Base-by-base conservation (phyloP, 257 asterid genomes). In the Fraxinus americana region DNA sequence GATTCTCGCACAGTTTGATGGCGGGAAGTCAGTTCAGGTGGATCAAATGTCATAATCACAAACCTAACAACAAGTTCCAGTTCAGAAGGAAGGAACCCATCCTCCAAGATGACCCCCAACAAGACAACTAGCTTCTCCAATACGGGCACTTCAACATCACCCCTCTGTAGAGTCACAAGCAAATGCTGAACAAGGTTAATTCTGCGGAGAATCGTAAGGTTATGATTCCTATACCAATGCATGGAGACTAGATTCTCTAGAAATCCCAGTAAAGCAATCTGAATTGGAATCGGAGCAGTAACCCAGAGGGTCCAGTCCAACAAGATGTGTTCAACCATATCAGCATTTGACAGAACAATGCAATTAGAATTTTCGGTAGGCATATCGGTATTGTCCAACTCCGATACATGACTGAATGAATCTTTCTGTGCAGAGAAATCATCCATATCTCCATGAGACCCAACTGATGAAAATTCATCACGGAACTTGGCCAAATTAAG, bases 231-330 rank as follows among this genome's bases (percentile, higher is more conserved):
- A 82, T 96, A 96, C 99, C 99, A 93, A 81, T 96, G 99, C 99
- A 96, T 96, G 82, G 99, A 96, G 80, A 96, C 99, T 11, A 96
- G 89, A 88, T 96, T 97, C 91, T 96, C 99, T 83, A 96, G 98
- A 86, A 96, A 96, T 69, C 99, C 98, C 83, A 96, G 90, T 57
- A 96, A 86, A 76, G 98, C 83, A 77, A 96, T 92, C 79, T 96
- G 99, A 84, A 96, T 90, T 39, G 96, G 92, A 73, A 96, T 85
- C 1, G 97, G 94, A 65, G 99, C 96, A 52, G 88, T 86, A 72
- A 93, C 98, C 99, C 99, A 96, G 75, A 96, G 87, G 23, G 99
- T 96, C 99, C 99, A 93, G 88, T 96, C 99, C 97, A 96, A 89
- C 86, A 96, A 84, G 79, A 96, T 97, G 81, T 96, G 99, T 86